Conservation (phyloP, 768 basidiomycete species). For the Phaeolepiota aurea region DNA sequence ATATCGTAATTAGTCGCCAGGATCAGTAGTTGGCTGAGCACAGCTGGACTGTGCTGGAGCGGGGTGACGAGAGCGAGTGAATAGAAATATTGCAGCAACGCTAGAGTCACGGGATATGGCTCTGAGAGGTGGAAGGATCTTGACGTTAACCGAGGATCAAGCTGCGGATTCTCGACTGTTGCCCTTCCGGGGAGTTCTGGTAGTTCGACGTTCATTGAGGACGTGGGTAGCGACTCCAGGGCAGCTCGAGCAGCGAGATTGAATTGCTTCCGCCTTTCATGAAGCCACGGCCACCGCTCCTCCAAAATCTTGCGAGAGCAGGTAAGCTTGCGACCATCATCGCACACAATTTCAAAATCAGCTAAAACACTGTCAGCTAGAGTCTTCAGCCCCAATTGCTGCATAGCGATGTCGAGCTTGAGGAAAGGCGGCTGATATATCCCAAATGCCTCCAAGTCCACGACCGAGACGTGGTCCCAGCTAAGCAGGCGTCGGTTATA, state of each 20-base stretch:
- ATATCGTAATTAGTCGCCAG: constrained; percentile 80
- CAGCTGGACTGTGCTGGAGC: constrained; percentile 84
- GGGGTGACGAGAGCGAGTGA: constrained; percentile 80
- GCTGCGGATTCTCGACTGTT: constrained; percentile 39
- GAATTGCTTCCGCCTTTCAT: constrained; percentile 55
- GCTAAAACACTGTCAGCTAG: constrained; percentile 75
- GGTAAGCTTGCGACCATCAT: constrained; percentile 76
- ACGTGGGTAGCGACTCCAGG: constrained; percentile 50
- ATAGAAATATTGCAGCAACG: constrained; percentile 92
- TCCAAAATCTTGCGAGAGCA: constrained; percentile 83
- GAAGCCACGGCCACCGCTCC: constrained; percentile 95
- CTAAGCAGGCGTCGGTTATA: constrained; percentile 86
- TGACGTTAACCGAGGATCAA: constrained; percentile 76
- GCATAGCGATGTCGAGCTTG: constrained; percentile 61
- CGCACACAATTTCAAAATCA: constrained; percentile 90
- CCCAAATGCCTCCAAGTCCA: constrained; percentile 91
- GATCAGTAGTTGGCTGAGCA: constrained; percentile 80
- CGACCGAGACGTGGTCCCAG: constrained; percentile 87
- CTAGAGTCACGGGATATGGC: constrained; percentile 82
- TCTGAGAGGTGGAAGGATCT: constrained; percentile 79
- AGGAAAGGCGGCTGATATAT: constrained; percentile 84
- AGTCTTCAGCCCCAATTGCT: constrained; percentile 77
- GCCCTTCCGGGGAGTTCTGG: constrained; percentile 51
- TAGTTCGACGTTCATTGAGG: constrained; percentile 53
- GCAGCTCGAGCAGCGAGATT: constrained; percentile 47